Conservation (phyloP, 306 rosid genomes). For the Glycine latifolia region DNA sequence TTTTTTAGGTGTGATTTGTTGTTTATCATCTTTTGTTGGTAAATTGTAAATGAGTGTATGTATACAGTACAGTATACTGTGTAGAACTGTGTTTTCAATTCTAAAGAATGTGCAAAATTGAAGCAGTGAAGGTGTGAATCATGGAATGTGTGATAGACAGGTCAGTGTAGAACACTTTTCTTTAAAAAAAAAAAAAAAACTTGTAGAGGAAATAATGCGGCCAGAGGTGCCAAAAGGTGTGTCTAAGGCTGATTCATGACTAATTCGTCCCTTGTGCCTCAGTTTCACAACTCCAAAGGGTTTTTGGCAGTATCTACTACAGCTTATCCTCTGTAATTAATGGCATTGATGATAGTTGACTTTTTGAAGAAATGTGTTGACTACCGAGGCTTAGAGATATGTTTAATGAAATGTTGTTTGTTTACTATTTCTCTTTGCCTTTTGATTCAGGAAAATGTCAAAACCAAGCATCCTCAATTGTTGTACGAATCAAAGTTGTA, state of each 20-base stretch:
- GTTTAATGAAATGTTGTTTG: conserved; percentile 31
- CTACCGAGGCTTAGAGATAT: conserved; percentile 26
- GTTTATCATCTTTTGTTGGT: conserved; percentile 21
- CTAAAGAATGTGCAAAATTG: conserved; percentile 7
- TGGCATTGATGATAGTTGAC: conserved; percentile 30
- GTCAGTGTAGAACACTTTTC: not conserved
- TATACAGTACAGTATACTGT: not conserved
- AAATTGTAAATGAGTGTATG: conserved; percentile 6
- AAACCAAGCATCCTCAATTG: conserved; percentile 97
- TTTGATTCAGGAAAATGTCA: conserved; percentile 77
- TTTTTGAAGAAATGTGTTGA: conserved; percentile 40
- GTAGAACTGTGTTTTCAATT: conserved; percentile 4
- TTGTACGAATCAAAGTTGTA: conserved; percentile 90
- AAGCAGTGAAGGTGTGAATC: not conserved
- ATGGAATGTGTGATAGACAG: conserved; percentile 4
- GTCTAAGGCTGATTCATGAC: not conserved
- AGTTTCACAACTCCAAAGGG: conserved; percentile 2
- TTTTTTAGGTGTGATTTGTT: conserved; percentile 6
- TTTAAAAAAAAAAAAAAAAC: not conserved
- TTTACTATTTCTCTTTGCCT: conserved; percentile 31
- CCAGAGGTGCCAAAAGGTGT: not conserved
- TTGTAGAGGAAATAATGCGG: conserved; percentile 8
- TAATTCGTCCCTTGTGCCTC: not conserved
- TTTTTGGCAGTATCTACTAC: not conserved
- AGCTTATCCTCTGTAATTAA: conserved; percentile 10